Evolutionary conservation across 1,139 yeast species (phyloP).

Genomic region (Kurtzmaniella quercitrusa): DNA sequence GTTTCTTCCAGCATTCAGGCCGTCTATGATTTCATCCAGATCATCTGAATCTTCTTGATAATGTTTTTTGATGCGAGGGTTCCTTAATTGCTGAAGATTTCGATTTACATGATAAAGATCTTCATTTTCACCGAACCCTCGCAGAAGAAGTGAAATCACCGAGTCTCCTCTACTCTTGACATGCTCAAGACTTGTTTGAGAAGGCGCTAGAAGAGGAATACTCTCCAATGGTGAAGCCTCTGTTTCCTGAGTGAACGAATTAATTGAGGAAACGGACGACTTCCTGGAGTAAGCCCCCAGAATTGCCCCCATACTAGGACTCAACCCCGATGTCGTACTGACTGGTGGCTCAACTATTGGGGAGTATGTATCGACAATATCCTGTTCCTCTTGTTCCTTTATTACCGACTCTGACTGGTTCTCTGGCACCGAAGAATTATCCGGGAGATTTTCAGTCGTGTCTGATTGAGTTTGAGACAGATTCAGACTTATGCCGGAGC

Average conservation of each 20-base stretch:
- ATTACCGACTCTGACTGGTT: not conserved
- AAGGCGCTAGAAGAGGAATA: slow-evolving; percentile 33
- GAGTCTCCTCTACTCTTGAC: slow-evolving; percentile 14
- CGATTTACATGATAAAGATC: slow-evolving; percentile 20
- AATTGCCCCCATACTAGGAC: slow-evolving; percentile 1
- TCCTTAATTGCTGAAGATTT: slow-evolving; percentile 25
- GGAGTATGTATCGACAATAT: slow-evolving; percentile 12
- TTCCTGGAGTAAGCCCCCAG: slow-evolving; percentile 11
- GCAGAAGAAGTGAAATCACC: slow-evolving; percentile 25
- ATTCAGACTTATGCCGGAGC: not conserved
- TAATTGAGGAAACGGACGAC: slow-evolving; percentile 24
- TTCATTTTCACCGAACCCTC: slow-evolving; percentile 14
- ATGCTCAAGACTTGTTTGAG: slow-evolving; percentile 24
- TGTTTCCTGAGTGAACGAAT: slow-evolving; percentile 16
- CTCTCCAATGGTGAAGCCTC: slow-evolving; percentile 27
- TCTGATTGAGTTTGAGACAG: not conserved
- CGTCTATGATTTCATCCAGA: not conserved
- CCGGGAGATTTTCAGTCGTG: not conserved
- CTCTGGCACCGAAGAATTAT: not conserved
- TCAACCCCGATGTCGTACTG: not conserved
- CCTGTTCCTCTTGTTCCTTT: slow-evolving; percentile 12
- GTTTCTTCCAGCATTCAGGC: not conserved
- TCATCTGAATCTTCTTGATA: slow-evolving; percentile 19
- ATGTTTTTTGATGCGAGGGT: slow-evolving; percentile 35
- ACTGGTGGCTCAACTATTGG: not conserved